Percentiles rank a stretch among this genome's conserved stretches.
Evolutionary conservation across 2,329 filamentous ascomycete genomes (phyloP).

Genomic region (Diaporthe longicolla): DNA sequence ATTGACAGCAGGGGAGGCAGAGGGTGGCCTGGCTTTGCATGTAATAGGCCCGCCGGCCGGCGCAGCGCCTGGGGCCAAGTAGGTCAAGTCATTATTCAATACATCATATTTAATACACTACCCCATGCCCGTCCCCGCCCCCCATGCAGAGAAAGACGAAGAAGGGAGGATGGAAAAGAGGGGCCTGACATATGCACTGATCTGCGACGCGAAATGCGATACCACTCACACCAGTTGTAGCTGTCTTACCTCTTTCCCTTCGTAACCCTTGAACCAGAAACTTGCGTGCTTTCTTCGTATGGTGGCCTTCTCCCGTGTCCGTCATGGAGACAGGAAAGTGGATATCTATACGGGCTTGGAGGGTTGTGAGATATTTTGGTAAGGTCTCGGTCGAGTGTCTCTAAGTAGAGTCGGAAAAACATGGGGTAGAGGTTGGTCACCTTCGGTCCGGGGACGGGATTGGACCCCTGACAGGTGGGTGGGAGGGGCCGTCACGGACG

Average conservation of each 20-base stretch:
- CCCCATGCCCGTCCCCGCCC: neutral
- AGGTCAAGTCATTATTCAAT: neutral
- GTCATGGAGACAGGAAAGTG: neutral
- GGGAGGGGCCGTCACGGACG: neutral
- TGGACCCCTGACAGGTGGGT: neutral
- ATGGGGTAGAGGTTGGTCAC: neutral
- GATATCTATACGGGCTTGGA: neutral
- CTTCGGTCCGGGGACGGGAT: conserved; percentile 13
- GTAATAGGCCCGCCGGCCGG: conserved; percentile 19
- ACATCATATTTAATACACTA: conserved; percentile 8
- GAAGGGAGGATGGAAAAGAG: neutral
- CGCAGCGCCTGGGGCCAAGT: neutral
- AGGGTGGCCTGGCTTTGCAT: conserved; percentile 1
- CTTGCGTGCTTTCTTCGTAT: conserved; percentile 2
- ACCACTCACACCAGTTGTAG: neutral
- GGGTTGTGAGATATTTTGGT: neutral
- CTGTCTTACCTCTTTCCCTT: neutral
- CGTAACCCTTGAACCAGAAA: neutral
- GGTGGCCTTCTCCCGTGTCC: neutral
- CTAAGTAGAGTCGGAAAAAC: conserved; percentile 19
- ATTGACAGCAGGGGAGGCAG: neutral
- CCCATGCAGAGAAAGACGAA: conserved; percentile 5
- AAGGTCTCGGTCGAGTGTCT: neutral
- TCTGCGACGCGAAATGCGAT: conserved; percentile 32
- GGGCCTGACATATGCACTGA: conserved; percentile 30